Conservation (phyloP, 768 basidiomycete genomes). For the Mycena chlorophos region DNA sequence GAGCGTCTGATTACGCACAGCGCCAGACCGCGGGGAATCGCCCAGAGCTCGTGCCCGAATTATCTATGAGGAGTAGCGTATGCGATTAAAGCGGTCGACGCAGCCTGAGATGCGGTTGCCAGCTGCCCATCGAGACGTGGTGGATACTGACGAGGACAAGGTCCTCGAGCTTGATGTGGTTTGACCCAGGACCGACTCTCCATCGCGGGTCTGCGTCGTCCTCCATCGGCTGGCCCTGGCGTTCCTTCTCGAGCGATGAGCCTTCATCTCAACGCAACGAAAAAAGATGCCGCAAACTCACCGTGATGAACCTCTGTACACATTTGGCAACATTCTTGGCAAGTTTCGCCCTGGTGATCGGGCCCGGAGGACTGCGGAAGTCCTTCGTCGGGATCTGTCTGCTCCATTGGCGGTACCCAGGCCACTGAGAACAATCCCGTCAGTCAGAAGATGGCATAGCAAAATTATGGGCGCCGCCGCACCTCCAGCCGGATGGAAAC, state of each 20-base stretch:
- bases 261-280: background rate
- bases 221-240: constrained; percentile 53
- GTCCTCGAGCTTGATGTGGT: constrained; percentile 62
- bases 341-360: constrained; percentile 73
- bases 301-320: constrained; percentile 65
- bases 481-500: constrained; percentile 80
- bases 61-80: background rate
- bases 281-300: constrained; percentile 30
- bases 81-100: constrained; percentile 35
- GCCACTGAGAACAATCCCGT: constrained; percentile 59
- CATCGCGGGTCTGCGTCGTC: constrained; percentile 62
- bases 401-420: constrained; percentile 75
- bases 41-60: background rate
- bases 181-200: constrained; percentile 57
- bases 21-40: background rate
- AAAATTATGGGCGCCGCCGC: constrained; percentile 28
- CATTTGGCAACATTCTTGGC: constrained; percentile 82
- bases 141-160: constrained; percentile 76
- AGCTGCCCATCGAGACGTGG: constrained; percentile 80
- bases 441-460: constrained; percentile 2
- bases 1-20: constrained; percentile 8
- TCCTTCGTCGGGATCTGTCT: constrained; percentile 82
- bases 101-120: constrained; percentile 77
- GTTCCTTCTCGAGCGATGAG: constrained; percentile 40
- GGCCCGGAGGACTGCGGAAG: constrained; percentile 75